Evolutionary conservation across 192 early-diverging fungal genomes (phyloP), one percentile per base, ranked within the genome.

Genomic region (Rhizoclosmatium globosum): DNA sequence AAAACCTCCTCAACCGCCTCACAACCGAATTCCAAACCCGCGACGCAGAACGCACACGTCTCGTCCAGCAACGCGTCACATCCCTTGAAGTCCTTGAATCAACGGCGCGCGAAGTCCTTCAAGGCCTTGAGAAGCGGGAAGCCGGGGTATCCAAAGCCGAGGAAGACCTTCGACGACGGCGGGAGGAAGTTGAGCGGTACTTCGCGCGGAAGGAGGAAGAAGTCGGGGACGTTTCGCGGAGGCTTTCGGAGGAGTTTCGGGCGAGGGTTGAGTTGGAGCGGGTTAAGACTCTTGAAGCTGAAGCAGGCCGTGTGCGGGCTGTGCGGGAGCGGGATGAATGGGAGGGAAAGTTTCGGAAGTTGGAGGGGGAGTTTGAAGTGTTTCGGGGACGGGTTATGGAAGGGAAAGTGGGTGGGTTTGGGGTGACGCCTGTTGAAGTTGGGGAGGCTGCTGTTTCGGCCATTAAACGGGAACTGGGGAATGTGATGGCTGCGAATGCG

Each of bases 211-310:
- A 58, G 58, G 41, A 62, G 6, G 73, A 53, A 11, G 83, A 81
- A 48, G 31, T 76, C 4, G 82, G 80, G 53, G 82, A 85, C 57
- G 50, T n/a, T 2, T 72, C 77, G 4, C 47, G 82, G 48, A 39
- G 86, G 47, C 42, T 84, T 3, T 72, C 50, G 11, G 86, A 87
- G 15, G 86, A 87, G 72, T 87, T 76, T 74, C 41, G 45, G 41
- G 79, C 85, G 19, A 69, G 82, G 38, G 48, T 83, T 21, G 75
- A 85, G 44, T 4, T 84, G 13, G 82, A 85, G 62, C 64, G 75
- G 46, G 73, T 39, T 9, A 64, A 75, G 39, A 66, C 71, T 43
- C 60, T 72, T 21, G 85, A 86, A 42, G 65, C 79, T 0, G 79
- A 85, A 41, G 79, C 79, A 2, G 71, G 50, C 47, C 65, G 81